Evolutionary conservation across 148 eudicot species (phyloP).

Genomic region (Nyssa sinensis): DNA sequence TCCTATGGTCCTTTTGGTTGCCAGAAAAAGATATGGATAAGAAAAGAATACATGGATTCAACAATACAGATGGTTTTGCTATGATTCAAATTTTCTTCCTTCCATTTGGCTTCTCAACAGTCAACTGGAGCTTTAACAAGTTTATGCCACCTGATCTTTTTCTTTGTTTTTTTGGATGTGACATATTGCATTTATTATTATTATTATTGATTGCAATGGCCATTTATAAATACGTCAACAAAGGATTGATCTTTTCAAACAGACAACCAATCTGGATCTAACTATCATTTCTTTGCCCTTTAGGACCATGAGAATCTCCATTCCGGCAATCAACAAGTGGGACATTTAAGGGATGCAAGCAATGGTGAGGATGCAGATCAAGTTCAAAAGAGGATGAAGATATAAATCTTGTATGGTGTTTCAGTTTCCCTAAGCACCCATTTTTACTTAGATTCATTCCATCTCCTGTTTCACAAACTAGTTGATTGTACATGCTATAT

Average conservation of each 20-base stretch:
- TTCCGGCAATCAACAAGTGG: conserved; percentile 19
- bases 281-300: neutral
- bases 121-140: too few species aligned
- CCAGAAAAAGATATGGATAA: too few species aligned
- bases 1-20: too few species aligned
- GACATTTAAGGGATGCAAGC: neutral
- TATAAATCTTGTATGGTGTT: neutral
- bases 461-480: neutral
- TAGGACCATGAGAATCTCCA: conserved; percentile 29
- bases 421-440: neutral
- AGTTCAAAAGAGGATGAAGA: neutral
- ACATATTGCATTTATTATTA: too few species aligned
- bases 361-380: neutral
- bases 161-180: neutral
- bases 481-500: neutral
- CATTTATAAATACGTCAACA: neutral
- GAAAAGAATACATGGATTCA: too few species aligned
- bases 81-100: too few species aligned
- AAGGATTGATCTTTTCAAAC: neutral
- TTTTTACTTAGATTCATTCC: neutral
- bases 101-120: too few species aligned
- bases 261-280: neutral
- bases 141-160: too few species aligned
- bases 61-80: too few species aligned
- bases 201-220: neutral